Conservation (phyloP, 768 basidiomycete genomes). For the Kwoniella sp. region DNA sequence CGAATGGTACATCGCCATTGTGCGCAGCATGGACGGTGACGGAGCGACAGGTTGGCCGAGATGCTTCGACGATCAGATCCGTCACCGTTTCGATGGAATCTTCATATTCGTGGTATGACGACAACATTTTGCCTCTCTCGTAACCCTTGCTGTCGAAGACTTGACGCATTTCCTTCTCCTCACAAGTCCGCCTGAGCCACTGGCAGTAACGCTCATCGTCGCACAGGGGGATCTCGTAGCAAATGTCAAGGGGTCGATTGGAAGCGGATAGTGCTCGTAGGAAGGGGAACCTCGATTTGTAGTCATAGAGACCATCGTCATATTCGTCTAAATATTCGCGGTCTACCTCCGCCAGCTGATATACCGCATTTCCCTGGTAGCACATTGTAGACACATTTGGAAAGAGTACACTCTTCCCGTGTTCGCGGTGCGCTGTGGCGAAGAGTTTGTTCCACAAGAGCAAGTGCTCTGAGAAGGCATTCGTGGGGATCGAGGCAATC, state of each 20-base stretch:
- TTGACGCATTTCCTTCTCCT: background rate
- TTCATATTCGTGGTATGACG: background rate
- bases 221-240: background rate
- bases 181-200: background rate
- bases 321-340: background rate
- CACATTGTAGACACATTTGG: background rate
- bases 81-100: background rate
- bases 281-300: background rate
- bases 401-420: background rate
- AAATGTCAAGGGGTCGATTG: background rate
- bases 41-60: background rate
- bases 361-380: background rate
- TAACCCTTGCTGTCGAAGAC: background rate
- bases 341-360: background rate
- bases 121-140: background rate
- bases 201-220: background rate
- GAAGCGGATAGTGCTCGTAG: background rate
- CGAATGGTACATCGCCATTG: background rate
- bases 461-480: background rate
- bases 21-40: background rate
- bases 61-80: background rate
- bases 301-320: background rate
- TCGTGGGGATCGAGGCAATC: background rate
- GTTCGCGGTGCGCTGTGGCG: too few relatives aligned
- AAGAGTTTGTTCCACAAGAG: background rate